Base-by-base conservation (phyloP, 1,284 basidiomycete genomes). In the Ceratobasidium sp. region DNA sequence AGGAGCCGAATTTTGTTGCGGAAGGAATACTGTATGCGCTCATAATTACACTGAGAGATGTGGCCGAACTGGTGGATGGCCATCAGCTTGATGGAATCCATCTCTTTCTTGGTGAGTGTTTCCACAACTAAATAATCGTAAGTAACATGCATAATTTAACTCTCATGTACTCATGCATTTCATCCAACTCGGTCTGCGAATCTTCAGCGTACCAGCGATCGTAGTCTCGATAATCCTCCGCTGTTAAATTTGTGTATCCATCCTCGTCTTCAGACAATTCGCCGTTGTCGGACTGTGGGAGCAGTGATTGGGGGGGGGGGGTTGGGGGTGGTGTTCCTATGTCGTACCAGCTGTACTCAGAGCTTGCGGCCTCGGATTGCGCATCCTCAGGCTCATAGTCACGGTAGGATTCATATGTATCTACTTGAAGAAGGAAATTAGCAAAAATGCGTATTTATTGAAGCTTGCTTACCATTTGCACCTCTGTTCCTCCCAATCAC, bases 181-280 rank as follows among this genome's bases (percentile, higher is more conserved):
- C 67, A 12, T 25, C 14, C 6, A 58, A n/a, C 40, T 59, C 67
- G 0, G 0, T 8, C 21, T 58, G n/a, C 1, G 9, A 46, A 25
- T 70, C 67, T 18, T 70, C 67, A 1, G 40, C 28, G 56, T 60
- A 70, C 67, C 67, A 70, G 12, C 46, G 67, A 11, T 70, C 67
- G 21, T 70, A 70, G n/a, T 70, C 67, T 8, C 44, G 67, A 25
- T 60, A 70, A 14, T 70, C 54, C 1, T 70, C 44, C 0, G 42
- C 67, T 2, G 6, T 58, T 16, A 70, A 3, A 9, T 70, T 18
- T 7, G 33, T 2, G 46, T 58, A 70, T 23, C 44, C 56, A 4
- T 70, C 44, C 21, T 70, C 38, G 1, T 38, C 44, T 3, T 60
- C 40, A 1, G 58, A 44, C 28, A 9, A 23, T 14, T 12, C 63